Base-by-base conservation (phyloP, 2,329 filamentous ascomycete genomes). In the Arthrobotrys entomopaga region DNA sequence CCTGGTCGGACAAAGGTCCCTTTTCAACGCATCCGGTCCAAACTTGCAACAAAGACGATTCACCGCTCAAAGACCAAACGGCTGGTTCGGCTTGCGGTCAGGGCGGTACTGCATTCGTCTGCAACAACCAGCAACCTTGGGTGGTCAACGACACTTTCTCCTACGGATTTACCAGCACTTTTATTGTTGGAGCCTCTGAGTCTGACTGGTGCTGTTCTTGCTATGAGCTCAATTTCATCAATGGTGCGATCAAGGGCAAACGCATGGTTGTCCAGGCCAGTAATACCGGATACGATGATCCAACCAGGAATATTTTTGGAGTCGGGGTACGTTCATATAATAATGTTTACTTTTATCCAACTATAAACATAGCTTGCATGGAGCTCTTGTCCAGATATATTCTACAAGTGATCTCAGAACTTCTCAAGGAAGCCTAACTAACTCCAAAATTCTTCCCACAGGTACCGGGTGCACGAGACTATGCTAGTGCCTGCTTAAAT, bases 251-350 rank as follows among this genome's bases (percentile, higher is more conserved):
- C 19, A 80, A 82, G 29, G 87, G 87, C 59, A 89, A 89, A 82
- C 85, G 83, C 70, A 88, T 90, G 86, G 82, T 89, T 64, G 84
- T 90, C 15, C 88, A 90, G 79, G 85, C 86, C 8, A 88, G 86
- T 40, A 89, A 89, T 80, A 89, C 87, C 1, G 87, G 87, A 46
- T 74, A 74, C 26, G 83, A 82, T 19, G 87, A 88, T 78, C 81
- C 88, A 5, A 82, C 82, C 40, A 78, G 79, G 40, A 87, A 87
- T 78, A 87, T 88, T 73, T 89, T 88, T 78, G 87, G 88, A 81
- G 78, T 74, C n/a, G 70, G 70, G 48, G 70, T 74, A 74, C 34
- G 70, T 67, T 10, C 29, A 10, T 19, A 20, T 13, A 50, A 34
- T 26, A 16, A 43, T 22, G 26, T 48, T n/a, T n/a, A n/a, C n/a